phyloP scores from a whole-genome alignment of 1,284 basidiomycete species.

The Ceratobasidium sp. region DNA sequence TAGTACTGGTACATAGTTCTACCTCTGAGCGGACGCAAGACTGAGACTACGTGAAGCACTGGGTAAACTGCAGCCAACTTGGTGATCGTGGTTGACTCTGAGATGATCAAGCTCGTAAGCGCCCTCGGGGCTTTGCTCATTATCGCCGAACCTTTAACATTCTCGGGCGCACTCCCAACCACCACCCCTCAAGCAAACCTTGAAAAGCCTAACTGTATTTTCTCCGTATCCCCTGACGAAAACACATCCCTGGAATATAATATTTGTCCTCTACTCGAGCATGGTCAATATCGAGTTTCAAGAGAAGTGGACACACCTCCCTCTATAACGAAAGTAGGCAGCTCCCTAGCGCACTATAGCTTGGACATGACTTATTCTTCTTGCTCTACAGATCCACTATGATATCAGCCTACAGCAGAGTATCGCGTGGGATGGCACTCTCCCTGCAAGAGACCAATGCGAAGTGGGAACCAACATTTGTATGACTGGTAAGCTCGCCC shows the following conservation, averaged over 20 bases:
- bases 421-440: conserved; percentile 39
- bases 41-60: background rate
- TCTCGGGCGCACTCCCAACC: conserved; percentile 11
- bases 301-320: conserved; percentile 40
- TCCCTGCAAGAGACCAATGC: conserved; percentile 38
- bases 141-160: background rate
- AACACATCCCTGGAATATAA: conserved; percentile 23
- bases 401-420: conserved; percentile 17
- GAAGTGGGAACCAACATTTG: conserved; percentile 29
- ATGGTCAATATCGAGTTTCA: conserved; percentile 21
- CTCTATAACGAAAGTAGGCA: conserved; percentile 27
- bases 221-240: conserved; percentile 9
- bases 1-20: background rate
- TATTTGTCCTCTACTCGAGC: conserved; percentile 27
- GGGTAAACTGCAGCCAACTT: background rate
- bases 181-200: background rate
- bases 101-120: background rate
- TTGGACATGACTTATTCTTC: too few relatives aligned
- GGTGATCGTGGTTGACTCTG: background rate
- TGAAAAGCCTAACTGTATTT: conserved; percentile 13
- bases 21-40: background rate
- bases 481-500: conserved; percentile 27
- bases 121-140: background rate
- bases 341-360: background rate
- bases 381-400: conserved; percentile 26